Percentiles rank a stretch among this genome's conserved stretches.
These are phyloP conservation scores for Salvia rosmarinus DNA, from an alignment of 257 asterid species.

Conservation along the genomic window DNA sequence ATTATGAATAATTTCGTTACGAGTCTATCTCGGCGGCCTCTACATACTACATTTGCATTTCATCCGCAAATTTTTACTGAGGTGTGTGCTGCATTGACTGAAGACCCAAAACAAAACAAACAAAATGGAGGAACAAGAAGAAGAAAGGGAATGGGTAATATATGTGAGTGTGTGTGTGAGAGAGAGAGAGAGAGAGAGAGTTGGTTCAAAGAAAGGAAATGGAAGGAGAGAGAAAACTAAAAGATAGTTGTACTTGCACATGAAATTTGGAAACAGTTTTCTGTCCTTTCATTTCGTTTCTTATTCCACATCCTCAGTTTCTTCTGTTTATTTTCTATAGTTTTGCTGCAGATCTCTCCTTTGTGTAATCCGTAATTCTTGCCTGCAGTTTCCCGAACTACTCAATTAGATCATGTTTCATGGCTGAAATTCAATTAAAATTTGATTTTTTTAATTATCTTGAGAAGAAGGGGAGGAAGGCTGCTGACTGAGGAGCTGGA, in stretches of 20 bases:
- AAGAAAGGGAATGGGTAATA: not conserved
- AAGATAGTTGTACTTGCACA: conserved; percentile 27
- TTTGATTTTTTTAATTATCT: too few relatives aligned
- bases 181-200: conserved; percentile 1
- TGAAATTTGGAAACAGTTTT: conserved; percentile 23
- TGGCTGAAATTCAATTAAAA: not conserved
- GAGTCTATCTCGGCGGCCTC: too few relatives aligned
- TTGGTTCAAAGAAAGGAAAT: conserved; percentile 15
- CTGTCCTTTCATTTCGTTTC: conserved; percentile 35
- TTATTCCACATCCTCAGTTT: conserved; percentile 15
- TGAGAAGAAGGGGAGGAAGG: not conserved
- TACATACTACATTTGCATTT: too few relatives aligned
- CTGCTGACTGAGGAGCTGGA: conserved; percentile 18
- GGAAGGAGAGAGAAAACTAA: conserved; percentile 38
- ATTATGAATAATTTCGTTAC: too few relatives aligned
- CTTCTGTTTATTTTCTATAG: not conserved
- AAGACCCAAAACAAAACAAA: not conserved
- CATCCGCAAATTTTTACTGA: conserved; percentile 12
- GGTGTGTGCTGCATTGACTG: conserved; percentile 21
- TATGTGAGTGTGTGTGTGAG: not conserved
- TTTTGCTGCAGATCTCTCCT: conserved; percentile 42
- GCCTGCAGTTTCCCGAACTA: conserved; percentile 23
- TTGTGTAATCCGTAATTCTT: not conserved
- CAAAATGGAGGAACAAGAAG: not conserved
- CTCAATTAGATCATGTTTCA: conserved; percentile 4